A percentile compares a stretch with the other conserved stretches of the same genome.
These are phyloP conservation scores for Cyberlindnera japonica DNA, from an alignment of 805 yeast species.

Conservation along the genomic window DNA sequence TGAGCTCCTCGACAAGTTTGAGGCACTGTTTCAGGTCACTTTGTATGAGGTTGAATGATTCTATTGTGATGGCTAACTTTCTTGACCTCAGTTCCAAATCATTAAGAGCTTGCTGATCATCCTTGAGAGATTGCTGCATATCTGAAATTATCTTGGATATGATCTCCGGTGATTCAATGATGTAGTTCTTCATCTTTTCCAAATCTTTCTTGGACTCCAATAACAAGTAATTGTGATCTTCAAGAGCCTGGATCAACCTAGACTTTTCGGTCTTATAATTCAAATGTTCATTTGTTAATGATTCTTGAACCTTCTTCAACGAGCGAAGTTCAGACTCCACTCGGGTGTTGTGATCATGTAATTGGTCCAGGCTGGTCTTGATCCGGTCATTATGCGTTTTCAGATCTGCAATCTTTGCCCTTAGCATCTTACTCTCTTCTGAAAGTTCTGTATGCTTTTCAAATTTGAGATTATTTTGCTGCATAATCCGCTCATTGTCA, in stretches of 20 bases:
- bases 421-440: constrained; percentile 37
- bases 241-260: constrained; percentile 53
- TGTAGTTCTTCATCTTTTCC: constrained; percentile 56
- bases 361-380: constrained; percentile 35
- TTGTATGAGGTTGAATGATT: constrained; percentile 44
- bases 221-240: constrained; percentile 54
- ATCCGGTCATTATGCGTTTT: constrained; percentile 28
- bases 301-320: constrained; percentile 60
- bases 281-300: constrained; percentile 55
- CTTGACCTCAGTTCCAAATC: constrained; percentile 45
- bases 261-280: constrained; percentile 61
- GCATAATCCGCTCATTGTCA: constrained; percentile 62
- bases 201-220: constrained; percentile 55
- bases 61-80: constrained; percentile 50
- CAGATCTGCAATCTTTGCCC: constrained; percentile 34
- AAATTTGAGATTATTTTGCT: constrained; percentile 47
- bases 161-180: constrained; percentile 56
- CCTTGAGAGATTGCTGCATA: constrained; percentile 41
- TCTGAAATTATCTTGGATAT: constrained; percentile 51
- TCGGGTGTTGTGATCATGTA: constrained; percentile 47
- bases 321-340: constrained; percentile 60
- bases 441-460: constrained; percentile 42
- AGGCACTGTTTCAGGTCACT: constrained; percentile 21
- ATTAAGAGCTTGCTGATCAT: constrained; percentile 36
- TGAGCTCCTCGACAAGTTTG: constrained; percentile 23